Evolutionary conservation across 2,329 filamentous ascomycete species (phyloP).

Genomic region (Botrytis tulipae): DNA sequence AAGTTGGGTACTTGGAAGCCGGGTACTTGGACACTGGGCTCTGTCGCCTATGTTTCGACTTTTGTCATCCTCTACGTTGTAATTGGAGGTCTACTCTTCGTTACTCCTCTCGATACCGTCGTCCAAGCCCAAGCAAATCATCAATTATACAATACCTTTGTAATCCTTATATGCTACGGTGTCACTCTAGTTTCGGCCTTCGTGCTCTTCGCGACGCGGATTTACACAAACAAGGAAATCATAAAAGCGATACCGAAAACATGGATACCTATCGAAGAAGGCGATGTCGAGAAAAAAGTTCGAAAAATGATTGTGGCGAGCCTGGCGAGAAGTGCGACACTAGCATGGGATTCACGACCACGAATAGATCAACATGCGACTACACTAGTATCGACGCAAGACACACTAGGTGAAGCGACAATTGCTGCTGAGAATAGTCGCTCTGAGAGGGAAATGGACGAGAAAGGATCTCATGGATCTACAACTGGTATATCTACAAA

Average conservation of each 20-base stretch:
- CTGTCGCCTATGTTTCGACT: not conserved
- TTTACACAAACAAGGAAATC: constrained; percentile 80
- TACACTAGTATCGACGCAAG: constrained; percentile 35
- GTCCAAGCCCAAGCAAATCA: constrained; percentile 67
- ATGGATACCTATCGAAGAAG: constrained; percentile 82
- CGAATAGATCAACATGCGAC: constrained; percentile 48
- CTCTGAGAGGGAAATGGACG: constrained; percentile 19
- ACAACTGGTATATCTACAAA: constrained; percentile 30
- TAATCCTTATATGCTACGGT: constrained; percentile 73
- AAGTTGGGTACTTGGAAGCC: constrained; percentile 14
- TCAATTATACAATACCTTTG: constrained; percentile 78
- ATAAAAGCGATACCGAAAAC: constrained; percentile 81
- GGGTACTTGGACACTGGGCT: constrained; percentile 12
- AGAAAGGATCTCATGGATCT: constrained; percentile 24
- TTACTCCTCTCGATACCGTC: constrained; percentile 79
- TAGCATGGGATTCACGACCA: constrained; percentile 76
- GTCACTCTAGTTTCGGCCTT: constrained; percentile 67
- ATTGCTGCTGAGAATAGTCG: constrained; percentile 22
- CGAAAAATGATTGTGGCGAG: constrained; percentile 71
- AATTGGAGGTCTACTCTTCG: constrained; percentile 69
- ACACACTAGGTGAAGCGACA: constrained; percentile 32
- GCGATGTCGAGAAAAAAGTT: constrained; percentile 74
- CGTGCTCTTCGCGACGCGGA: constrained; percentile 77
- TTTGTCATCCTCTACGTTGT: constrained; percentile 48
- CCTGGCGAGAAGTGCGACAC: constrained; percentile 72